A percentile compares a stretch with the other conserved stretches of the same genome.
Conservation (phyloP, 2,329 filamentous ascomycete species). For the Colletotrichum sublineola region DNA sequence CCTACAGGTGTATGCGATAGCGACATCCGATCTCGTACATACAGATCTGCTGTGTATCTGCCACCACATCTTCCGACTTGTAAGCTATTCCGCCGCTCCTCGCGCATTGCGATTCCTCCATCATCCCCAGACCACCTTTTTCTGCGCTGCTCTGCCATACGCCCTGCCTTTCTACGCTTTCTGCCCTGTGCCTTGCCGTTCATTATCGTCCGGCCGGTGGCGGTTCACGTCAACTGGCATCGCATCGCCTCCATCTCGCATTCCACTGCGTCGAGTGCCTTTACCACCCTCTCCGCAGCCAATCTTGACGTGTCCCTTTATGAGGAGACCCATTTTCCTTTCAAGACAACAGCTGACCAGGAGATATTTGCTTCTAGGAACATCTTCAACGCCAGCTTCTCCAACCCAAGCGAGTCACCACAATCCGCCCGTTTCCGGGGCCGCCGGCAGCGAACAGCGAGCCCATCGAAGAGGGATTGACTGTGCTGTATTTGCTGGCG, state of each 20-base stretch:
- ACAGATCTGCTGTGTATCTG: neutral
- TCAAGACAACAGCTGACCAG: neutral
- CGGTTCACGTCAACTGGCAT: neutral
- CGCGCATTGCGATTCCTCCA: neutral
- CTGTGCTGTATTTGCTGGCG: slow-evolving; percentile 2
- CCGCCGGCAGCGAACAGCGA: slow-evolving; percentile 29
- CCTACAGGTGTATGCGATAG: slow-evolving; percentile 1
- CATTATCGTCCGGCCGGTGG: neutral
- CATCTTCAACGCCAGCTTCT: neutral
- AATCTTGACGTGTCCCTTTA: neutral
- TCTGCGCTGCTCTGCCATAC: neutral
- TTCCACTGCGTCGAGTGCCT: neutral
- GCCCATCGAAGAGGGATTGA: slow-evolving; percentile 11
- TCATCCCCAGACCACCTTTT: neutral
- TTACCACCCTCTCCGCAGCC: neutral
- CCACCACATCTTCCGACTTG: slow-evolving; percentile 1
- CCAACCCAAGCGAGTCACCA: neutral
- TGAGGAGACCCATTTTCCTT: too few species aligned
- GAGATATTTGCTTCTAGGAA: neutral
- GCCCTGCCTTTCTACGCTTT: neutral
- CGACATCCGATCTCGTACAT: neutral
- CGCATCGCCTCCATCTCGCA: neutral
- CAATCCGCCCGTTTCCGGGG: slow-evolving; percentile 12
- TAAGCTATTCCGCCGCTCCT: slow-evolving; percentile 4
- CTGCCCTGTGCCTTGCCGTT: neutral